Evolutionary conservation across 1,284 basidiomycete genomes (phyloP).

Genomic region (Heterobasidion parviporum): DNA sequence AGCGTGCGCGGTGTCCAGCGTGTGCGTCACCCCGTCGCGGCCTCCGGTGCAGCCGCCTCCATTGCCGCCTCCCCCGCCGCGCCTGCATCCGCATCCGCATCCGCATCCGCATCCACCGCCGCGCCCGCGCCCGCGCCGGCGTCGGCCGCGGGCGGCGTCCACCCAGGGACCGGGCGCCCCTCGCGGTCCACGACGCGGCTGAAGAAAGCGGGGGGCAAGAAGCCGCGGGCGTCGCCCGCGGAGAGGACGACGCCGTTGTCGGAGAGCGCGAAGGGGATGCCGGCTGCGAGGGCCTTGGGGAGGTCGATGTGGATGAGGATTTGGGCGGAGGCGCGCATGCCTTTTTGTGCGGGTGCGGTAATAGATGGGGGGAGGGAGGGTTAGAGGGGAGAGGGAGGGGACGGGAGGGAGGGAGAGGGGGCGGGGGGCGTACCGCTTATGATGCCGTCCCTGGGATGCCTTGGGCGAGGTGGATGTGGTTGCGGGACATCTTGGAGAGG

Average conservation of each 20-base stretch:
- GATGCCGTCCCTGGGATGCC: slow-evolving; percentile 52
- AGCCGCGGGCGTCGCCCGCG: slow-evolving; percentile 54
- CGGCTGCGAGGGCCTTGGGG: slow-evolving; percentile 59
- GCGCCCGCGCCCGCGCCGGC: no score
- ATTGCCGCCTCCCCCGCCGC: no score
- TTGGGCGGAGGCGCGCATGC: slow-evolving; percentile 69
- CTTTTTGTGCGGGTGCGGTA: no score
- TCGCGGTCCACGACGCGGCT: slow-evolving; percentile 41
- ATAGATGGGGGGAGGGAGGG: no score
- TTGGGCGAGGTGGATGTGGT: slow-evolving; percentile 85
- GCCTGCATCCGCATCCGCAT: no score
- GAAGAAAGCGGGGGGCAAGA: slow-evolving; percentile 55
- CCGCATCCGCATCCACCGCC: no score
- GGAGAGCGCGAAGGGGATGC: slow-evolving; percentile 68
- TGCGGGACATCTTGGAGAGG: slow-evolving; percentile 77
- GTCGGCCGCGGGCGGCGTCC: slow-evolving; percentile 12
- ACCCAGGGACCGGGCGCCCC: slow-evolving; percentile 24
- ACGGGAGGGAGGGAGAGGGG: background rate
- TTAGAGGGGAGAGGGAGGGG: background rate
- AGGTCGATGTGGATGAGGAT: slow-evolving; percentile 75
- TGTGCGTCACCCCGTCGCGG: no score
- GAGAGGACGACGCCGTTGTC: slow-evolving; percentile 82
- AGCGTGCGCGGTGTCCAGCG: no score
- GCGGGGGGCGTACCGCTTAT: slow-evolving; percentile 52
- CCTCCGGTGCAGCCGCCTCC: no score